phyloP scores from a whole-genome alignment of 2,329 filamentous ascomycete species.

The Scytalidium lignicola region DNA sequence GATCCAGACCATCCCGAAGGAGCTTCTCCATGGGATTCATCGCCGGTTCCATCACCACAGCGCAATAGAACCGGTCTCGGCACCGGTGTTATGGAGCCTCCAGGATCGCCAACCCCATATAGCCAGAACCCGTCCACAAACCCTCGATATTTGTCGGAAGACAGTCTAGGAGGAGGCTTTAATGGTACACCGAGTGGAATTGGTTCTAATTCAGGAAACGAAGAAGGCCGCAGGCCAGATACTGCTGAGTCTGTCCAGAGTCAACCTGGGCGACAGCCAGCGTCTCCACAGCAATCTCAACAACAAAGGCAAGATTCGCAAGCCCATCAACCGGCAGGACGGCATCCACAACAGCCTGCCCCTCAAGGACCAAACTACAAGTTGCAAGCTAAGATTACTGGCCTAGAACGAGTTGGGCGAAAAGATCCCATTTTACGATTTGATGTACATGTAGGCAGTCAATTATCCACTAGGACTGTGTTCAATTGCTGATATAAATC shows the following conservation, averaged over 20 bases:
- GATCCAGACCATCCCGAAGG: constrained; percentile 54
- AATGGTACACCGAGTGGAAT: constrained; percentile 21
- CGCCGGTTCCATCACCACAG: constrained; percentile 25
- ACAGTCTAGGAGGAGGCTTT: constrained; percentile 18
- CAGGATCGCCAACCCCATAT: constrained; percentile 24
- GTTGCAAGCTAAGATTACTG: constrained; percentile 91
- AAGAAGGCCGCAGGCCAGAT: constrained; percentile 23
- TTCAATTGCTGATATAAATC: constrained; percentile 12
- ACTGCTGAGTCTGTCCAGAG: constrained; percentile 22
- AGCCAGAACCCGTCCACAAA: constrained; percentile 12
- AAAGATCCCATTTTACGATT: constrained; percentile 95
- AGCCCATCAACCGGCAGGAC: constrained; percentile 24
- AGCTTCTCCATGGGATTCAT: constrained; percentile 54
- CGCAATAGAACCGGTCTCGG: constrained; percentile 22
- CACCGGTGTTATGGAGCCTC: constrained; percentile 17
- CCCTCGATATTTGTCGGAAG: constrained; percentile 21
- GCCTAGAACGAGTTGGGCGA: constrained; percentile 84
- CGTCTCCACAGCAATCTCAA: constrained; percentile 23
- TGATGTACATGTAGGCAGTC: constrained; percentile 78
- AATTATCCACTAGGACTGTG: not conserved
- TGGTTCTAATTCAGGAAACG: constrained; percentile 19
- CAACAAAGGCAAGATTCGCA: constrained; percentile 27
- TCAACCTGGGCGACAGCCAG: constrained; percentile 15
- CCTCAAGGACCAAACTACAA: constrained; percentile 66
- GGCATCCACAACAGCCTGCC: constrained; percentile 33